phyloP scores from a whole-genome alignment of 768 basidiomycete genomes.

The Rhizopogon salebrosus region DNA sequence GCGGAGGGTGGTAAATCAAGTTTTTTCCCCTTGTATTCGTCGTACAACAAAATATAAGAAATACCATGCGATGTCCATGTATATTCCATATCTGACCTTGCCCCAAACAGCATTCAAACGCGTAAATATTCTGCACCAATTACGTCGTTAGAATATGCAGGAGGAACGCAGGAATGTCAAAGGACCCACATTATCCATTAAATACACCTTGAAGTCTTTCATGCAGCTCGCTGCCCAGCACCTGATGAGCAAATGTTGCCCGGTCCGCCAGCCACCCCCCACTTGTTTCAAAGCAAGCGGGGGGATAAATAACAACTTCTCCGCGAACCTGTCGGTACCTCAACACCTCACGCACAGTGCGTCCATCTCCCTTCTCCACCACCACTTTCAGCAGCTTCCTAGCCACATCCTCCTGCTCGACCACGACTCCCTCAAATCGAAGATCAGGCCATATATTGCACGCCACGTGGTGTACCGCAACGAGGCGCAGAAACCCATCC shows the following conservation, averaged over 20 bases:
- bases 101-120: too few relatives aligned
- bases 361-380: constrained; percentile 41
- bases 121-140: too few relatives aligned
- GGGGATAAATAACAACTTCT: constrained; percentile 38
- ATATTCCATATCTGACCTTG: too few relatives aligned
- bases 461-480: constrained; percentile 79
- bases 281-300: constrained; percentile 41
- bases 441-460: constrained; percentile 71
- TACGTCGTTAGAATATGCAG: neutral
- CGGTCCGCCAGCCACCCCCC: constrained; percentile 10
- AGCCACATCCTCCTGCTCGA: constrained; percentile 15
- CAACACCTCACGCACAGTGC: constrained; percentile 49
- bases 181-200: neutral
- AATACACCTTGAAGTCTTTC: constrained; percentile 1
- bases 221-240: constrained; percentile 1
- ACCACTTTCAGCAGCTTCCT: constrained; percentile 47
- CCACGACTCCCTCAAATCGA: constrained; percentile 13
- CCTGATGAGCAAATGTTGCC: neutral
- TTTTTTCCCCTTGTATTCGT: too few relatives aligned
- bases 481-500: constrained; percentile 55
- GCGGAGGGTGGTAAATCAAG: too few relatives aligned
- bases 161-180: neutral
- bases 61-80: too few relatives aligned
- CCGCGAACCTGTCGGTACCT: constrained; percentile 47
- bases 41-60: too few relatives aligned